Base-by-base conservation (phyloP, 2,329 filamentous ascomycete genomes). In the Penicillium sp. region DNA sequence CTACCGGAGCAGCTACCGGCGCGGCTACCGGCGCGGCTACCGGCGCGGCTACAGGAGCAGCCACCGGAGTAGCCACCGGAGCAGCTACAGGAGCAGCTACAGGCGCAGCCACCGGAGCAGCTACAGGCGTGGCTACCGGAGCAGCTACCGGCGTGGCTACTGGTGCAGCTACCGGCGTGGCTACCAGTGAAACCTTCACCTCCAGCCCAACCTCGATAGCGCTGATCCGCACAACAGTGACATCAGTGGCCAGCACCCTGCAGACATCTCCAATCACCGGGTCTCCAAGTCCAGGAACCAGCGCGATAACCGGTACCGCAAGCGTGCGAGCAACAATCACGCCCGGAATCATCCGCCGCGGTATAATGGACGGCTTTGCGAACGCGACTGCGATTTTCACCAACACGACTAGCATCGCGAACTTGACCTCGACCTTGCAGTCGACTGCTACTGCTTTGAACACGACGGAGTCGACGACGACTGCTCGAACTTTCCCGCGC, bases 401-500 rank as follows among this genome's bases (percentile, higher is more conserved):
- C 46, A 55, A 55, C 47, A 46, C 47, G 44, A 54, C 44, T 28
- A 50, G 52, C 38, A 27, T 45, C 42, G 18, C 40, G 37, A 52
- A 55, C 27, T 37, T 18, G 49, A 52, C 49, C 31, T 16, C 10
- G 10, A 34, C 35, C 13, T 23, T 26, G 1, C 23, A 1, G 2
- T 6, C 24, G 3, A 27, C 24, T 27, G 9, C 24, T 9, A 27
- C 8, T 27, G 38, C 16, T 28, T 18, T 8, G n/a, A 28, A 27
- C 20, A 22, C 22, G 28, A 31, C 26, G 26, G 8, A 24, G 40
- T 20, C 40, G 34, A 35, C 40, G n/a, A 11, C 40, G 20, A 31
- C 26, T 20, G 32, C 8, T 11, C 4, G 35, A 20, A 3, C 22
- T 3, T 40, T 45, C 36, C 28, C 37, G 11, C 42, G 36, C 10